Conservation (phyloP, 805 yeast genomes). For the Yamadazyma akitaensis region DNA sequence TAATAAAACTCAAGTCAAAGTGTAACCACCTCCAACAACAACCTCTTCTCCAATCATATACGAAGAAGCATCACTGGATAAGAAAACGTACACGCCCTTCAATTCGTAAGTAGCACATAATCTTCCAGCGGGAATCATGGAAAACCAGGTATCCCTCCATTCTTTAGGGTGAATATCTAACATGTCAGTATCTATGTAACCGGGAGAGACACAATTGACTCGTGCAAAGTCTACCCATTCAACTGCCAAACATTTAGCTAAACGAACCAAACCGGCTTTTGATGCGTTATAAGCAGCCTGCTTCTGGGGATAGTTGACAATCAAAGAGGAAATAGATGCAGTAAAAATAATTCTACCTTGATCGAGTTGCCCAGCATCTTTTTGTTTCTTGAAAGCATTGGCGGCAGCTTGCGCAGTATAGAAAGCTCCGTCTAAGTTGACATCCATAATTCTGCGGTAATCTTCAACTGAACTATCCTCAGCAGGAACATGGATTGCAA, state of each 20-base stretch:
- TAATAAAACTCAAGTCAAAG: slow-evolving; percentile 20
- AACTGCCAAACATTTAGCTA: slow-evolving; percentile 76
- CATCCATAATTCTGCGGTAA: slow-evolving; percentile 31
- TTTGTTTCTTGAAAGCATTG: slow-evolving; percentile 37
- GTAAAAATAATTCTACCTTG: slow-evolving; percentile 49
- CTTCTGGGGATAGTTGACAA: slow-evolving; percentile 80
- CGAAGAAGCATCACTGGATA: slow-evolving; percentile 77
- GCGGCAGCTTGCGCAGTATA: slow-evolving; percentile 48
- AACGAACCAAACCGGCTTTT: slow-evolving; percentile 78
- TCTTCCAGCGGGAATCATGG: slow-evolving; percentile 65
- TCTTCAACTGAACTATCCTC: slow-evolving; percentile 36
- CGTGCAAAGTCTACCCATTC: slow-evolving; percentile 86
- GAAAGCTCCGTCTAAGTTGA: slow-evolving; percentile 45
- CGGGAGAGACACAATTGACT: slow-evolving; percentile 79
- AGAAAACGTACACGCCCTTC: slow-evolving; percentile 73
- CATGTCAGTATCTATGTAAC: slow-evolving; percentile 74
- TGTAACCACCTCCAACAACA: slow-evolving; percentile 76
- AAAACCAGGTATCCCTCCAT: slow-evolving; percentile 37
- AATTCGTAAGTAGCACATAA: slow-evolving; percentile 70
- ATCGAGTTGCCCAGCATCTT: slow-evolving; percentile 2
- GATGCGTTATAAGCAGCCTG: slow-evolving; percentile 85
- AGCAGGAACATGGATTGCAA: slow-evolving; percentile 31
- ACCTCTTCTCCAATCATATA: slow-evolving; percentile 78
- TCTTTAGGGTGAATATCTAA: slow-evolving; percentile 36
- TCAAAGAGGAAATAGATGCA: slow-evolving; percentile 84